Evolutionary conservation across 169 alveolate species (phyloP), one percentile per base, ranked within the genome.

Genomic region (Eimeria necatrix): DNA sequence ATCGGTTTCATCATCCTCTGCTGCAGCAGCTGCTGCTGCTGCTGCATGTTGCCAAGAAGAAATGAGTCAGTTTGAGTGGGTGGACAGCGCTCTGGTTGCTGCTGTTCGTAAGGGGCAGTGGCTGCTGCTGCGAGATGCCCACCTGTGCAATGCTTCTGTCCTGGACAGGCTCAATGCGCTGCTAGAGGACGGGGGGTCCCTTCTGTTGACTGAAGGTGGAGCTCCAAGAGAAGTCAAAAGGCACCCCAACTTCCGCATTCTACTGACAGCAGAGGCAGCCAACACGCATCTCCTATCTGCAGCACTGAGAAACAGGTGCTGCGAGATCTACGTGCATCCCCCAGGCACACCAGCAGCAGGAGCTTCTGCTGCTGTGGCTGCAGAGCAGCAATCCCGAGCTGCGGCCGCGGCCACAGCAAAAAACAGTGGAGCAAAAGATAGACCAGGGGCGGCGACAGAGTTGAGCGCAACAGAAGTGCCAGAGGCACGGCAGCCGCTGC

Each of bases 261-360:
- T 99, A 52, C 99, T 99, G 41, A 99, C 99, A 5, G 99, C 99
- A 99, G 99, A 99, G 94, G 99, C 99, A 20, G 97, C 99, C 51
- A 99, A 99, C 46, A 99, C 98, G 96, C 98, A 98, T 96, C 99
- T 99, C 95, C 97, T 99, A 48, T 97, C 99, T 56, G 99, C 99
- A 52, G 99, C 99, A 26, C 97, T 99, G 76, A 96, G 99, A 90
- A 98, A 99, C 96, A 97, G 99, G 51, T 99, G 99, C 96, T 98
- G 99, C 46, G 99, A 99, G 96, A 98, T 99, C 52, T 99, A 97
- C 97, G 99, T 99, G 26, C 86, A 24, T 24, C 74, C 95, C n/a
- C 84, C 95, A 5, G 81, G 93, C 93, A 61, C 61, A 46, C 83
- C 76, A 0, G 93, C 71, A 60, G 93, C 80, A 41, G 56, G 64